Base-by-base conservation (phyloP, 352 stramenopile species). In the Phytophthora cajani region DNA sequence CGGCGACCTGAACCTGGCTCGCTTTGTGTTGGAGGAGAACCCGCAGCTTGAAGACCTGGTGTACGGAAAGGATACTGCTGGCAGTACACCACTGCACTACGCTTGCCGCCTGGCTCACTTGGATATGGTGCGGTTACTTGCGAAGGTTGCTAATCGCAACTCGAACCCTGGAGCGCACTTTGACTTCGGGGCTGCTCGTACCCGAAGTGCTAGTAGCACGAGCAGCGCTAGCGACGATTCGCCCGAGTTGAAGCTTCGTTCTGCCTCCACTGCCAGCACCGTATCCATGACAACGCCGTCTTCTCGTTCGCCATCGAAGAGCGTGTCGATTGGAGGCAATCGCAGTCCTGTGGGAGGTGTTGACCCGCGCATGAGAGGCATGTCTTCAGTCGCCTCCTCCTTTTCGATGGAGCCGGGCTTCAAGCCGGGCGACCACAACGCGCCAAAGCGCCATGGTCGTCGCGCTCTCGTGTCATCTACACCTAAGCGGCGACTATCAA, bases 61-160 rank as follows among this genome's bases (percentile, higher is more conserved):
- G 52, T 94, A 94, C 61, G 84, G 88, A 57, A 89, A 81, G 25
- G 90, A 96, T 75, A 75, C 76, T 1, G 71, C 84, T 5, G 90
- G 89, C 5, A 95, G 85, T 61, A 96, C 90, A 19, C 90, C 90
- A 19, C 78, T 97, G 58, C 90, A 97, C 72, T 96, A 96, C 58
- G 88, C 90, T 0, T 77, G 75, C 10, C 85, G 84, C 4, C 66
- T 96, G 9, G 87, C 85, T 1, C 87, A 96, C 65, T 38, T 95
- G 16, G 89, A 95, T 58, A 95, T 96, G 88, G 84, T 96, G 5
- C 90, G 93, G 25, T 71, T 95, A 44, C 74, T 97, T 17, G 80
- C 88, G 1, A 94, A 90, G 75, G 88, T 95, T 57, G 89, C 87
- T 2, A 96, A 96, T 71, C 87, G 88, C 33, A 95, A 92, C 59